Percentiles rank a stretch among this genome's conserved stretches.
phyloP scores from a whole-genome alignment of 2,329 filamentous ascomycete species.

The Fusarium bulbicola region DNA sequence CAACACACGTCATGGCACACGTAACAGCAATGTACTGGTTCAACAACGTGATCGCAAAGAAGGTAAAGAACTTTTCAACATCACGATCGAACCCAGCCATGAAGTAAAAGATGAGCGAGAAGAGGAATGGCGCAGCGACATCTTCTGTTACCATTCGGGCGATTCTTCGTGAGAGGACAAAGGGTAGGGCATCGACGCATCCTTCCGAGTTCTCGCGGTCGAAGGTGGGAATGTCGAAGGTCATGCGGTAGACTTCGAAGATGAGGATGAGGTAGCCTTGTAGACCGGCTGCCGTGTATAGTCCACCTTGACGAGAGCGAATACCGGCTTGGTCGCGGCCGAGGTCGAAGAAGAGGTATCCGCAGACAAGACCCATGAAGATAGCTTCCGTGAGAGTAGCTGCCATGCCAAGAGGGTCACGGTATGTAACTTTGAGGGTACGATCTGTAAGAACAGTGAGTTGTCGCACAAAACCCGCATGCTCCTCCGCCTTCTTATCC shows the following conservation, averaged over 20 bases:
- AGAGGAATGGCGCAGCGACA: conserved; percentile 75
- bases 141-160: conserved; percentile 77
- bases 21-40: conserved; percentile 79
- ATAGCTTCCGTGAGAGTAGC: conserved; percentile 76
- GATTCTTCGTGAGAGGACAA: conserved; percentile 74
- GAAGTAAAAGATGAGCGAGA: conserved; percentile 78
- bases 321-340: conserved; percentile 75
- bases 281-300: conserved; percentile 76
- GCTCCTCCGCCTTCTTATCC: conserved; percentile 45
- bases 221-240: conserved; percentile 78
- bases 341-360: conserved; percentile 76
- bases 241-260: conserved; percentile 80
- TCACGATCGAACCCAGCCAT: conserved; percentile 77
- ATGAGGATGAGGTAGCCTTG: conserved; percentile 81
- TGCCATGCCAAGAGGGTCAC: conserved; percentile 80
- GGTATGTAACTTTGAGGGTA: conserved; percentile 75
- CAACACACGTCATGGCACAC: conserved; percentile 74
- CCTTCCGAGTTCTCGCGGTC: conserved; percentile 79
- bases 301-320: conserved; percentile 74
- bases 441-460: conserved; percentile 72
- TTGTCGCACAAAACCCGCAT: conserved; percentile 69
- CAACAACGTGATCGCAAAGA: conserved; percentile 73
- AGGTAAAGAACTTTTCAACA: conserved; percentile 73
- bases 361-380: conserved; percentile 75
- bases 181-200: conserved; percentile 74